A percentile compares a stretch with the other conserved stretches of the same genome.
Evolutionary conservation across 306 rosid genomes (phyloP).

Genomic region (Pterocarpus santalinus): DNA sequence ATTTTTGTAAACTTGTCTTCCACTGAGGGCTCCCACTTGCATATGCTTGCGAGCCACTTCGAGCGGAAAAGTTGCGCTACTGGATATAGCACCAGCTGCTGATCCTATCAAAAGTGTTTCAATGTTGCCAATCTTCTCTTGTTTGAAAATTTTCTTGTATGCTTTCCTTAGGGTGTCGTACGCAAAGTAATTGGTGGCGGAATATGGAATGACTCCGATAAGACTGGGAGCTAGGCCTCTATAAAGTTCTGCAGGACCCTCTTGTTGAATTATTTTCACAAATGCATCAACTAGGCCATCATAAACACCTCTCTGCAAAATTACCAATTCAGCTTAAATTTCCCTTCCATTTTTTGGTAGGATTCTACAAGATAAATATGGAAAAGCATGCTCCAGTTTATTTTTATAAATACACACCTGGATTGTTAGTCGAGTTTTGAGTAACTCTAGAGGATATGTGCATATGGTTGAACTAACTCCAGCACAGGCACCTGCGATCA

Average conservation of each 20-base stretch:
- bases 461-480: conserved; percentile 91
- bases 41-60: conserved; percentile 99
- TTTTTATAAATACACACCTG: conserved; percentile 62
- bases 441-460: conserved; percentile 92
- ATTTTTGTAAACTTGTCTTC: conserved; percentile 81
- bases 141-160: conserved; percentile 76
- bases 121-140: conserved; percentile 87
- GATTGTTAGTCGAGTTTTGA: conserved; percentile 90
- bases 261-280: conserved; percentile 72
- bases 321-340: conserved; percentile 2
- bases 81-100: conserved; percentile 92
- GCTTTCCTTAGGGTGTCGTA: conserved; percentile 87
- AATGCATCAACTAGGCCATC: conserved; percentile 84
- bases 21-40: conserved; percentile 98
- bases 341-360: background rate
- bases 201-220: conserved; percentile 93
- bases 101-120: conserved; percentile 95
- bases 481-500: conserved; percentile 97
- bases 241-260: conserved; percentile 87
- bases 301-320: conserved; percentile 84
- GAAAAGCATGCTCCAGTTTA: background rate
- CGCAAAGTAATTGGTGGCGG: conserved; percentile 91
- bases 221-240: conserved; percentile 96
- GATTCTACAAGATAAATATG: background rate
- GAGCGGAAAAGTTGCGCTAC: conserved; percentile 89